Base-by-base conservation (phyloP, 495 filamentous ascomycete genomes). In the Bryoglossum gracile region DNA sequence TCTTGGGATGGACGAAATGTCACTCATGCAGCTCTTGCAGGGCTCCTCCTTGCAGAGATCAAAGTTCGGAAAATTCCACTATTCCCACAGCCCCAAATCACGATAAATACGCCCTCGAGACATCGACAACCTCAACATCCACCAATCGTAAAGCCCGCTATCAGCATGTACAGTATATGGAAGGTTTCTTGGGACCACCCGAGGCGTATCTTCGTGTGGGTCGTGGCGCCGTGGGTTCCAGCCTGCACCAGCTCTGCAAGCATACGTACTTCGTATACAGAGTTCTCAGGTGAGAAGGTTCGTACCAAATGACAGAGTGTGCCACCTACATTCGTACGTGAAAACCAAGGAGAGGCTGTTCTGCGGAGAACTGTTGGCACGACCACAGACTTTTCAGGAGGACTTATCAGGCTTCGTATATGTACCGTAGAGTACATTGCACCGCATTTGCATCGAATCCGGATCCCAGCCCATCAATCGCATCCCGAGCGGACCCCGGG, bases 381-480 rank as follows among this genome's bases (percentile, higher is more conserved):
- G 24, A 24, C 34, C 42, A 39, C 5, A 13, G 40, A 30, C 26
- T n/a, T n/a, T n/a, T n/a, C n/a, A n/a, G n/a, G n/a, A n/a, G n/a
- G n/a, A n/a, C n/a, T n/a, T n/a, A 30, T 30, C 26, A 13, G 26
- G 26, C 26, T 30, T 30, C 6, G n/a, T n/a, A n/a, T n/a, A n/a
- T n/a, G n/a, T n/a, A n/a, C n/a, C n/a, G 50, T 44, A 13, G 11
- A 17, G 14, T 39, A 37, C 37, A 25, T 47, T 10, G 32, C 35
- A 42, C 30, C 28, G 23, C 45, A 54, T 53, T 47, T 53, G 45
- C 33, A 39, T 28, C 33, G 39, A 14, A 3, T 9, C 34, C 11
- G 19, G 32, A 25, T 51, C 33, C 48, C 30, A 38, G 40, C 28
- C 26, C 51, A 42, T 37, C 37, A 47, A 47, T 48, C 50, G 45